Evolutionary conservation across 1,284 basidiomycete genomes (phyloP).

Genomic region (Bondarzewia mesenterica): DNA sequence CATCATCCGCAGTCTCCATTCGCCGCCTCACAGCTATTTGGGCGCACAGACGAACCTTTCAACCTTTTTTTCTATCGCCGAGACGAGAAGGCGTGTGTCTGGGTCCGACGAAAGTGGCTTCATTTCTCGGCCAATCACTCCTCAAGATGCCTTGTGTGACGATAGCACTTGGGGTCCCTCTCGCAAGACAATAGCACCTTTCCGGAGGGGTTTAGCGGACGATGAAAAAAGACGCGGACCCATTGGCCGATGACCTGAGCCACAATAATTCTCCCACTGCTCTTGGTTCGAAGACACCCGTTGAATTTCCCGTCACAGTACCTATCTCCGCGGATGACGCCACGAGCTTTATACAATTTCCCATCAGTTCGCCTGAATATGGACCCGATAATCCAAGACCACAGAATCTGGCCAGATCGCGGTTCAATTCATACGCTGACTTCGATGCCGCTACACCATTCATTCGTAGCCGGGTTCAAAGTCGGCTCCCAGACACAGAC

Average conservation of each 20-base stretch:
- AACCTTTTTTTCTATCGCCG: slow-evolving; percentile 74
- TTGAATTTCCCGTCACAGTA: slow-evolving; percentile 45
- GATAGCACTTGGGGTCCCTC: slow-evolving; percentile 40
- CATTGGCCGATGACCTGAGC: slow-evolving; percentile 32
- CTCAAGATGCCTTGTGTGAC: slow-evolving; percentile 32
- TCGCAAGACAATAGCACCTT: slow-evolving; percentile 67
- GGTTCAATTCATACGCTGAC: slow-evolving; percentile 63
- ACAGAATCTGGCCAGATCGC: slow-evolving; percentile 38
- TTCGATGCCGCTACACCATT: slow-evolving; percentile 65
- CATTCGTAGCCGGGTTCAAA: slow-evolving; percentile 75
- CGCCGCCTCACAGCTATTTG: slow-evolving; percentile 80
- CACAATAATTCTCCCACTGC: slow-evolving; percentile 37
- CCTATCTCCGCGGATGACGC: slow-evolving; percentile 39
- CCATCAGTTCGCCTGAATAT: slow-evolving; percentile 66
- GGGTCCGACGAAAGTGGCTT: slow-evolving; percentile 47
- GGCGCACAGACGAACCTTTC: slow-evolving; percentile 66
- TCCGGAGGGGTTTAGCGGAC: slow-evolving; percentile 71
- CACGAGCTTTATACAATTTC: slow-evolving; percentile 73
- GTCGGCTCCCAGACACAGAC: slow-evolving; percentile 51
- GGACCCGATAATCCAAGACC: slow-evolving; percentile 45
- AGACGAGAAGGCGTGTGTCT: slow-evolving; percentile 48
- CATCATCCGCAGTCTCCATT: slow-evolving; percentile 77
- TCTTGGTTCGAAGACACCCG: slow-evolving; percentile 39
- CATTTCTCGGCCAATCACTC: slow-evolving; percentile 44
- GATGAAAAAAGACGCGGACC: slow-evolving; percentile 59